Conservation (phyloP, 805 yeast species). For the Barnettozyma pratensis region DNA sequence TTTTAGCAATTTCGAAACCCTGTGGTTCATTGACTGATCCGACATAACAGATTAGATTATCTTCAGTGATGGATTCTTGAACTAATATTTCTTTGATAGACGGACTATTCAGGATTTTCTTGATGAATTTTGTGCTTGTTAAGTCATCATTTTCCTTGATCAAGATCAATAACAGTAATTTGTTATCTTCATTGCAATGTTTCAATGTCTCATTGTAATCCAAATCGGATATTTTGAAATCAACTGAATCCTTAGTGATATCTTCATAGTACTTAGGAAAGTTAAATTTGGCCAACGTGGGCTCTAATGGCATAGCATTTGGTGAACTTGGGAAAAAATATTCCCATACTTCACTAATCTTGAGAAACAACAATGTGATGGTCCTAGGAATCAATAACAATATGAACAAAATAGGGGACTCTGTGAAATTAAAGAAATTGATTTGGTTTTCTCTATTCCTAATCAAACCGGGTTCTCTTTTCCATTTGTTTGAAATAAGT, state of each 20-base stretch:
- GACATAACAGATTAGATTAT: conserved; percentile 53
- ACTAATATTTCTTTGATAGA: neutral
- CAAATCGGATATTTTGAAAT: conserved; percentile 11
- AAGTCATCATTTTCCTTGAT: conserved; percentile 18
- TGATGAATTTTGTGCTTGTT: conserved; percentile 35
- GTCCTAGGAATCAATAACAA: conserved; percentile 53
- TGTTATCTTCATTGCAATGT: conserved; percentile 16
- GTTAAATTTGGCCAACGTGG: conserved; percentile 17
- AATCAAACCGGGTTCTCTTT: conserved; percentile 12
- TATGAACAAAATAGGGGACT: conserved; percentile 41
- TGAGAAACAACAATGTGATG: conserved; percentile 36
- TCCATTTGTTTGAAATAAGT: conserved; percentile 28
- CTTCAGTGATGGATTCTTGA: conserved; percentile 33
- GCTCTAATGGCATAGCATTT: conserved; percentile 27
- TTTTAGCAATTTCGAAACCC: conserved; percentile 58
- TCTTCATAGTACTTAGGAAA: conserved; percentile 11
- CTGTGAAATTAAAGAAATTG: conserved; percentile 4
- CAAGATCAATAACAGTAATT: conserved; percentile 17
- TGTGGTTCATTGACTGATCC: conserved; percentile 62
- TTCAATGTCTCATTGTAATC: conserved; percentile 21
- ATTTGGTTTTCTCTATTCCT: neutral
- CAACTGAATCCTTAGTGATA: conserved; percentile 13
- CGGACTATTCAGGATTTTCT: conserved; percentile 38
- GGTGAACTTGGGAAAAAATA: conserved; percentile 32
- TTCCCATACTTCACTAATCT: conserved; percentile 31